Conservation (phyloP, 495 filamentous ascomycete genomes). For the Penicillium verhagenii region DNA sequence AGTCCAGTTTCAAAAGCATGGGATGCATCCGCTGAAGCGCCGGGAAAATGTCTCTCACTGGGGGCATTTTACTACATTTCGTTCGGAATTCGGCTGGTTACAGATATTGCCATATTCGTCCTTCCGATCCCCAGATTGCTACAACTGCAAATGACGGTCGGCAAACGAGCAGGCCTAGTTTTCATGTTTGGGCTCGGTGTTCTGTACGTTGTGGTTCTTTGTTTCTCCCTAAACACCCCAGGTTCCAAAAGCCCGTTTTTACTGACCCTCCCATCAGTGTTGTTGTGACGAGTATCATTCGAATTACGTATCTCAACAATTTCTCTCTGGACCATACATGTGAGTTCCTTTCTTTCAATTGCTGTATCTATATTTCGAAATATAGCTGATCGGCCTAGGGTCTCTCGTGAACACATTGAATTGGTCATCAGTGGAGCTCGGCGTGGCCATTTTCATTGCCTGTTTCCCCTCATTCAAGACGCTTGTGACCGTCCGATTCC, state of each 20-base stretch:
- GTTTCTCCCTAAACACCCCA: no score
- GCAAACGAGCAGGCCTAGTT: slow-evolving; percentile 29
- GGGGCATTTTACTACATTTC: slow-evolving; percentile 18
- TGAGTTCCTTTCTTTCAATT: slow-evolving; percentile 1
- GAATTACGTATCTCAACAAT: slow-evolving; percentile 18
- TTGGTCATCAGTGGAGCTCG: slow-evolving; percentile 25
- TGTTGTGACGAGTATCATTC: slow-evolving; percentile 21
- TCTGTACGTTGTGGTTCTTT: slow-evolving; percentile 21
- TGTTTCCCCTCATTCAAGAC: slow-evolving; percentile 23
- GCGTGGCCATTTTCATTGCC: slow-evolving; percentile 20
- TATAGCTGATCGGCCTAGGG: slow-evolving; percentile 6
- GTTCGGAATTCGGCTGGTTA: slow-evolving; percentile 28
- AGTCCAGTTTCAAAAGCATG: slow-evolving; percentile 23
- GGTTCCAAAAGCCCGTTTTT: neutral
- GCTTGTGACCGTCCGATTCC: slow-evolving; percentile 19
- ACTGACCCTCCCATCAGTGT: slow-evolving; percentile 12
- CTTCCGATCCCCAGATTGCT: slow-evolving; percentile 34
- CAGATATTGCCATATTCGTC: slow-evolving; percentile 30
- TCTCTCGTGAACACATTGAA: slow-evolving; percentile 18
- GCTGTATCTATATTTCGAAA: neutral
- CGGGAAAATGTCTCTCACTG: slow-evolving; percentile 16
- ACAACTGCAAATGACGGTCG: slow-evolving; percentile 25
- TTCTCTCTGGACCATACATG: slow-evolving; percentile 23
- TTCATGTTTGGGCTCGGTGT: slow-evolving; percentile 35
- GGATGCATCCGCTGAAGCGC: slow-evolving; percentile 13